Percentiles rank a stretch among this genome's conserved stretches.
Conservation (phyloP, 768 basidiomycete genomes). For the Phlebiopsis gigantea region DNA sequence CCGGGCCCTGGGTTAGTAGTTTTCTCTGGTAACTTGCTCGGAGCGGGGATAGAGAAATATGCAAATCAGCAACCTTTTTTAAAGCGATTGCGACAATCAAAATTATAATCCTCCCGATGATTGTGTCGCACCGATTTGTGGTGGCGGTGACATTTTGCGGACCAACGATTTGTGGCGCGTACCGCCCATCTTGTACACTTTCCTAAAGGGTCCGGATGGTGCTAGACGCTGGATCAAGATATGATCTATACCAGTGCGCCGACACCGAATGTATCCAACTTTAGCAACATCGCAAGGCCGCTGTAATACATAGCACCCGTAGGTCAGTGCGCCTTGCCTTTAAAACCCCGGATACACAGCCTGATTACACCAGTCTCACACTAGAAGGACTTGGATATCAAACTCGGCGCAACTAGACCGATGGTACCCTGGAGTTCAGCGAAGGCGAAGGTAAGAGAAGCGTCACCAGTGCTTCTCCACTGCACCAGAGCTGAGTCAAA, state of each 20-base stretch:
- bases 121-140: too few species aligned
- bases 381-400: neutral
- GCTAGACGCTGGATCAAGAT: slow-evolving; percentile 1
- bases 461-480: neutral
- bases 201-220: neutral
- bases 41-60: too few species aligned
- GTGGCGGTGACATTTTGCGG: too few species aligned
- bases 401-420: neutral
- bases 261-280: neutral
- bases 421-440: slow-evolving; percentile 58
- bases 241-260: neutral
- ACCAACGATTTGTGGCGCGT: too few species aligned
- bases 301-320: neutral
- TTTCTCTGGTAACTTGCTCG: too few species aligned
- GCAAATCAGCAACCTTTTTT: too few species aligned
- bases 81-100: too few species aligned
- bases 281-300: neutral
- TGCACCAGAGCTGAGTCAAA: neutral
- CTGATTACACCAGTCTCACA: neutral
- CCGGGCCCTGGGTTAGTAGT: too few species aligned
- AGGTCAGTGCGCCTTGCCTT: neutral
- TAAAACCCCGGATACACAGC: neutral
- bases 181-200: neutral
- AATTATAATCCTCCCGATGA: too few species aligned
- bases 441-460: slow-evolving; percentile 47